Conservation (phyloP, 306 rosid genomes). For the Vigna nakashimae region DNA sequence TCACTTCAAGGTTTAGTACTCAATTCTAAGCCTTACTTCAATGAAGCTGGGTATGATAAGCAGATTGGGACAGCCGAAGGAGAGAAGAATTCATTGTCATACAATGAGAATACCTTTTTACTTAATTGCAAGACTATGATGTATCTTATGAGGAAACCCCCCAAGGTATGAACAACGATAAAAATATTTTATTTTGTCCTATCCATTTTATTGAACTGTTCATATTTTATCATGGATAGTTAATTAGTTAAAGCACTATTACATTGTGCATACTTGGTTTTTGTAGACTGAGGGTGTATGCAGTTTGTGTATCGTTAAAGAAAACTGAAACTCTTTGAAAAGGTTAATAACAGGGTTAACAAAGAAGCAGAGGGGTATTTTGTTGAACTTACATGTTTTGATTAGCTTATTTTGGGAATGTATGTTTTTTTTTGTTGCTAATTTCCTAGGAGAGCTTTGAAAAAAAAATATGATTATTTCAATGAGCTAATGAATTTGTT, state of each 20-base stretch:
- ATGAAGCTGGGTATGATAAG: slow-evolving; percentile 99
- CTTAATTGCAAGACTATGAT: slow-evolving; percentile 93
- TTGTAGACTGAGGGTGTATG: background rate
- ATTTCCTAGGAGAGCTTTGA: background rate
- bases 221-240: slow-evolving; percentile 25
- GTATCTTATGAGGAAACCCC: slow-evolving; percentile 92
- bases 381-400: background rate
- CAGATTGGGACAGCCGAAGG: slow-evolving; percentile 99
- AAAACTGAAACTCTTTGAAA: slow-evolving; percentile 1
- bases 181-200: slow-evolving; percentile 3
- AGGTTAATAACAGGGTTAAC: background rate
- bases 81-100: slow-evolving; percentile 94
- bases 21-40: slow-evolving; percentile 95
- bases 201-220: background rate
- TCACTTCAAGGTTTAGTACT: slow-evolving; percentile 97
- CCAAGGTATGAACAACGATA: slow-evolving; percentile 67
- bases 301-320: slow-evolving; percentile 1
- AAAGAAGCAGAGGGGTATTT: background rate
- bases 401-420: background rate
- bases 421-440: background rate
- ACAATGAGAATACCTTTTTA: slow-evolving; percentile 93
- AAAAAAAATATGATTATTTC: background rate
- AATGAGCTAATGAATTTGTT: slow-evolving; percentile 7
- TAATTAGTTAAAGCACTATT: slow-evolving; percentile 15
- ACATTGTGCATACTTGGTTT: background rate